phyloP scores from a whole-genome alignment of 2,329 filamentous ascomycete genomes.

The Colletotrichum plurivorum region DNA sequence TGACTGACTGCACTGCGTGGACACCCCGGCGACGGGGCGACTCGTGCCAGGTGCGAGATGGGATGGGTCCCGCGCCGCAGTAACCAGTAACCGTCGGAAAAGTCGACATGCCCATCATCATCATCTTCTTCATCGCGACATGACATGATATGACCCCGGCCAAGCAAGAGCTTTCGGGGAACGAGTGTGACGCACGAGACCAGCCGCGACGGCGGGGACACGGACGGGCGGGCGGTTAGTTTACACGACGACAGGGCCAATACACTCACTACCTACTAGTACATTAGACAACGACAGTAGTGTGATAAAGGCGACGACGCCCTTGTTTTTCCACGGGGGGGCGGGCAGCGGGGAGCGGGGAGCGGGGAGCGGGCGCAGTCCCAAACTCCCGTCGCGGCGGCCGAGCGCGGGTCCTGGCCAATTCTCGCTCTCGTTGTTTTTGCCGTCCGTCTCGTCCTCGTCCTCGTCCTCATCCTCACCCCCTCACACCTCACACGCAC shows the following conservation, averaged over 20 bases:
- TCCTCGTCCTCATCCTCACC: too few species aligned
- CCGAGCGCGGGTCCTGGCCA: too few species aligned
- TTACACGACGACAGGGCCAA: too few species aligned
- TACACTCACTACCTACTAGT: too few species aligned
- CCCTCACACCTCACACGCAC: too few species aligned
- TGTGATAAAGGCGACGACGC: too few species aligned
- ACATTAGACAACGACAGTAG: too few species aligned
- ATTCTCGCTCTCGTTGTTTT: conserved; percentile 5
- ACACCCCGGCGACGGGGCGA: background rate
- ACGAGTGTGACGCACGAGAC: conserved; percentile 25
- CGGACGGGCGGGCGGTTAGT: background rate
- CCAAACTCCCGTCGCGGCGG: conserved; percentile 1
- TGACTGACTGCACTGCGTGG: too few species aligned
- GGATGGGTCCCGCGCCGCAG: conserved; percentile 18
- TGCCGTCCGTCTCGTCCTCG: conserved; percentile 13
- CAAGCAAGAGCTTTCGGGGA: conserved; percentile 25
- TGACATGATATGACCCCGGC: conserved; percentile 15
- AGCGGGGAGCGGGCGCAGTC: conserved; percentile 32
- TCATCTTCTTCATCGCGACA: too few species aligned
- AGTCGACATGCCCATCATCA: conserved; percentile 17
- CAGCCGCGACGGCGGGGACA: conserved; percentile 11
- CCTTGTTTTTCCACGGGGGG: too few species aligned
- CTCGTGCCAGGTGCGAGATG: conserved; percentile 14
- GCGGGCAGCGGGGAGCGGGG: background rate
- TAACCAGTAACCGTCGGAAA: conserved; percentile 17